These are phyloP conservation scores for Umbelopsis sp. DNA, from an alignment of 192 early-diverging fungal species.

Conservation along the genomic window DNA sequence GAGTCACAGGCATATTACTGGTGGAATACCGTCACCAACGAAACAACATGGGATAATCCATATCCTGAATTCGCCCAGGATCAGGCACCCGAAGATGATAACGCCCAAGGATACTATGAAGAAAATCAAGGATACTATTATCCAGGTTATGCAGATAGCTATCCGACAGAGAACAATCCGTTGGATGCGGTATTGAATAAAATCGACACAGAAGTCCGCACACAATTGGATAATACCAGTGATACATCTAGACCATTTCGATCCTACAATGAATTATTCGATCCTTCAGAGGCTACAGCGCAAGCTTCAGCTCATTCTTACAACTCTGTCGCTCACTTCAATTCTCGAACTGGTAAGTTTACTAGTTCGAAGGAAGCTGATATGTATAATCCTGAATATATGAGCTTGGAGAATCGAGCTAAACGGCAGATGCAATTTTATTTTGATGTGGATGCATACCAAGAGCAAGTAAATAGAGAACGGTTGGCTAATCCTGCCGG, in stretches of 20 bases:
- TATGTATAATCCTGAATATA: constrained; percentile 36
- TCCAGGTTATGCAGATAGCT: neutral
- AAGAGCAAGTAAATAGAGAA: constrained; percentile 26
- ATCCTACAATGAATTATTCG: constrained; percentile 11
- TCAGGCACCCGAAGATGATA: neutral
- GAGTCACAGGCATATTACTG: constrained; percentile 45
- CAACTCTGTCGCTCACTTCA: constrained; percentile 36
- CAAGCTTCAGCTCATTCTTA: constrained; percentile 22
- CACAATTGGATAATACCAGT: constrained; percentile 27
- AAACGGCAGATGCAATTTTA: constrained; percentile 41
- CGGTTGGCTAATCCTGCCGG: neutral
- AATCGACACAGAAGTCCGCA: constrained; percentile 43
- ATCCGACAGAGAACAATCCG: constrained; percentile 22
- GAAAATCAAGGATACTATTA: constrained; percentile 10
- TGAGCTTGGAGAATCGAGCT: constrained; percentile 37
- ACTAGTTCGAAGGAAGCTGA: constrained; percentile 23
- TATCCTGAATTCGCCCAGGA: constrained; percentile 1
- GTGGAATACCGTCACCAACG: constrained; percentile 53
- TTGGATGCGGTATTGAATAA: constrained; percentile 41
- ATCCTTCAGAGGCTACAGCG: neutral
- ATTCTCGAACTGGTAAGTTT: constrained; percentile 43
- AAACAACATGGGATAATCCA: constrained; percentile 50
- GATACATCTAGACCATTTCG: neutral
- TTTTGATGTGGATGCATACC: constrained; percentile 45
- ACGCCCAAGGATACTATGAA: neutral